Evolutionary conservation across 176 grass and related monocot species (phyloP), one percentile per base, ranked within the genome.

Genomic region (Oryza australiensis): DNA sequence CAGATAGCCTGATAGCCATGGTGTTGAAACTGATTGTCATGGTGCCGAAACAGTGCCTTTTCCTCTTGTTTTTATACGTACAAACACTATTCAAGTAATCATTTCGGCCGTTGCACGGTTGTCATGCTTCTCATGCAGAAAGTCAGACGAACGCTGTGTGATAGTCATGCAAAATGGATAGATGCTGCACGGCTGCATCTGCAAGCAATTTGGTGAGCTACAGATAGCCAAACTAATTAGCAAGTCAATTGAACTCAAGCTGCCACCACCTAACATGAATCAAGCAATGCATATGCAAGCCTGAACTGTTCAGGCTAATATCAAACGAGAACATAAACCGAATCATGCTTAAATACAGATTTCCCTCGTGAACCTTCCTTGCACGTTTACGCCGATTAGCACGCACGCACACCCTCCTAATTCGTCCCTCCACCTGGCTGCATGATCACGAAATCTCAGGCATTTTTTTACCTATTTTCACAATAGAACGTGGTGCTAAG

Each of bases 221-320:
- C 73, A 18, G 18, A 5, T 62, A 73, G 66, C 83, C 48, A 42
- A 43, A 71, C 12, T 42, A 72, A 81, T 73, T 72, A 59, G 4
- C 0, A 80, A 81, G 82, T 89, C 87, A 85, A 89, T 55, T 66
- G 32, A 76, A 71, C 65, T 22, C 72, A 33, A 89, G 73, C 87
- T 72, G 85, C 77, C 86, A 43, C 15, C 15, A 78, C 86, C 77
- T 23, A 64, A 72, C 73, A 53, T 82, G 63, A 72, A 72, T 70
- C 79, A 24, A 42, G 72, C 80, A 53, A 53, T 66, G 32, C 26
- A 49, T 46, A 46, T 43, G 46, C 46, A 49, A 5, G 46, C 66
- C 49, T 29, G 20, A 79, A 84, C 62, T 28, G 49, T 28, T 16
- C 70, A 24, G 18, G 40, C 27, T 27, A 9, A 26, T 18, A 27